A percentile compares a stretch with the other conserved stretches of the same genome.
Conservation (phyloP, 2,329 filamentous ascomycete species). For the Cercospora berteroae region DNA sequence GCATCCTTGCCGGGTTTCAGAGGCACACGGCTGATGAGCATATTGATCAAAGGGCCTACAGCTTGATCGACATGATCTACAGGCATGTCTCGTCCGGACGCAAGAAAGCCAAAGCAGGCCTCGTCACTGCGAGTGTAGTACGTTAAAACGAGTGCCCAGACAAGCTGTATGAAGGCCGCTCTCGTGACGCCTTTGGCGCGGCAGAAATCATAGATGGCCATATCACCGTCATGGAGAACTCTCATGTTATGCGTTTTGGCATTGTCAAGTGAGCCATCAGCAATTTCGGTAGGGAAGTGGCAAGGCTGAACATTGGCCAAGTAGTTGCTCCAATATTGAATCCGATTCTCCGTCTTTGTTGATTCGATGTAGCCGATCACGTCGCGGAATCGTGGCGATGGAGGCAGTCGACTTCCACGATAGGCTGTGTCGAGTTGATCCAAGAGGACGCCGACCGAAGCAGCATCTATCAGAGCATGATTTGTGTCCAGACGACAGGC, state of each 20-base stretch:
- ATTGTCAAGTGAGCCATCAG: constrained; percentile 26
- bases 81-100: constrained; percentile 39
- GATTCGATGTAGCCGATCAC: background rate
- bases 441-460: background rate
- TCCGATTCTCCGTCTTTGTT: background rate
- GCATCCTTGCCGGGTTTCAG: background rate
- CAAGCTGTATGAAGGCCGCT: constrained; percentile 34
- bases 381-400: background rate
- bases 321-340: constrained; percentile 37
- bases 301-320: constrained; percentile 34
- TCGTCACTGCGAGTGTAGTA: constrained; percentile 35
- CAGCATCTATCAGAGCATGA: constrained; percentile 6
- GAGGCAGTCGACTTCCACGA: background rate
- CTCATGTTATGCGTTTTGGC: constrained; percentile 29
- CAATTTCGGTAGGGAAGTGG: constrained; percentile 37
- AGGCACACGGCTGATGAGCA: constrained; percentile 1
- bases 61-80: constrained; percentile 25
- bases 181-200: background rate
- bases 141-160: constrained; percentile 37
- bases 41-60: constrained; percentile 38
- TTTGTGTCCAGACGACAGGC: background rate
- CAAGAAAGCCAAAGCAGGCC: constrained; percentile 39
- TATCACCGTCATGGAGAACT: constrained; percentile 22
- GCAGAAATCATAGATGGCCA: constrained; percentile 19
- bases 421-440: background rate